Conservation (phyloP, 2,329 filamentous ascomycete genomes). For the Talaromyces sp. region DNA sequence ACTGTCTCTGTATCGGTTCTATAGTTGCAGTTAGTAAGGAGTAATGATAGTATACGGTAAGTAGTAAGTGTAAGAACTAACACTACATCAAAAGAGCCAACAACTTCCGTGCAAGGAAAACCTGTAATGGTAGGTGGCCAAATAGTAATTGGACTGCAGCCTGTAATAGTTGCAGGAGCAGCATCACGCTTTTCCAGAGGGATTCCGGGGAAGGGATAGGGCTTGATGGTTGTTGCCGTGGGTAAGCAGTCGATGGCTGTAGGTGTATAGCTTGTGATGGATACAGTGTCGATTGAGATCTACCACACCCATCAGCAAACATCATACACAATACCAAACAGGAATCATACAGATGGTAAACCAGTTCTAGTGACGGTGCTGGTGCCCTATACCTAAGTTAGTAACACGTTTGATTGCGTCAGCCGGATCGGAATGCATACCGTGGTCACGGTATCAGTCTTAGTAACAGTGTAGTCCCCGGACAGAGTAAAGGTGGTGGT, state of each 20-base stretch:
- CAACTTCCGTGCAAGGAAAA: constrained; percentile 2
- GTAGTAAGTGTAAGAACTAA: neutral
- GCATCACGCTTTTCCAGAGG: neutral
- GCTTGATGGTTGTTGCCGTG: constrained; percentile 8
- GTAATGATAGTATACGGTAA: neutral
- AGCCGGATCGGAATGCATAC: neutral
- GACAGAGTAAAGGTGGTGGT: constrained; percentile 1
- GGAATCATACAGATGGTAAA: neutral
- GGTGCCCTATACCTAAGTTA: constrained; percentile 1
- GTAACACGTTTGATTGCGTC: neutral
- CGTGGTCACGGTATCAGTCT: constrained; percentile 10
- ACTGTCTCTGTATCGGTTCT: constrained; percentile 14
- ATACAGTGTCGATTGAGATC: constrained; percentile 7
- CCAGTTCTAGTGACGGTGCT: constrained; percentile 3
- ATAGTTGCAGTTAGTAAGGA: neutral
- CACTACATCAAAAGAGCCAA: constrained; percentile 5
- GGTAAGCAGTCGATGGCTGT: constrained; percentile 7
- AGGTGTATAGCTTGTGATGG: constrained; percentile 5
- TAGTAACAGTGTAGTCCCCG: constrained; percentile 9
- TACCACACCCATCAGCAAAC: neutral
- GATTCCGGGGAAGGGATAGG: neutral
- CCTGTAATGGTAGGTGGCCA: constrained; percentile 4
- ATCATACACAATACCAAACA: neutral
- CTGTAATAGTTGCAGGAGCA: neutral
- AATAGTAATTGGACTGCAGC: constrained; percentile 9